Evolutionary conservation across 257 asterid species (phyloP).

Genomic region (Eucommia ulmoides): DNA sequence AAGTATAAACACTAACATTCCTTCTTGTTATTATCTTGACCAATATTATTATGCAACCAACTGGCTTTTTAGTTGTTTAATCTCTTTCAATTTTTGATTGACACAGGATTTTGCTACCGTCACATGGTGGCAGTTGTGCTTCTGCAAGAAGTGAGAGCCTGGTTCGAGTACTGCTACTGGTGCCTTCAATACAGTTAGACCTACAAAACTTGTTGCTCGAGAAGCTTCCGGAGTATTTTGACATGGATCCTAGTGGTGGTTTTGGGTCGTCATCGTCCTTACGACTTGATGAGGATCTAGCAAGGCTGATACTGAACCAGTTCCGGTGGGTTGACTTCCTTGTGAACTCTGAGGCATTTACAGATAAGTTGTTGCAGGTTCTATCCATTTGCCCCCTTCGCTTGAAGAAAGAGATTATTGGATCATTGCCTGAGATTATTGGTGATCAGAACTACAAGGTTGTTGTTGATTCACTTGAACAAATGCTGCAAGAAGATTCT

Average conservation of each 20-base stretch:
- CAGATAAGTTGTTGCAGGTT: slow-evolving; percentile 62
- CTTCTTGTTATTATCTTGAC: no score
- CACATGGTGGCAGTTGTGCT: slow-evolving; percentile 45
- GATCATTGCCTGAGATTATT: slow-evolving; percentile 69
- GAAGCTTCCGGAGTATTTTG: slow-evolving; percentile 82
- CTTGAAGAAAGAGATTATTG: slow-evolving; percentile 74
- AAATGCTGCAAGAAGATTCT: slow-evolving; percentile 77
- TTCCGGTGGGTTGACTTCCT: slow-evolving; percentile 88
- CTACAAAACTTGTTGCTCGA: slow-evolving; percentile 58
- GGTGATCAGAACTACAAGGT: slow-evolving; percentile 59
- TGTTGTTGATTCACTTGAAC: slow-evolving; percentile 58
- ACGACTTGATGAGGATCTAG: slow-evolving; percentile 56
- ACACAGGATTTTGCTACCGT: slow-evolving; percentile 55
- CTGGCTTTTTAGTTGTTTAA: no score
- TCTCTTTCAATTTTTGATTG: no score
- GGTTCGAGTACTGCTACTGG: slow-evolving; percentile 50
- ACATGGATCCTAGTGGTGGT: slow-evolving; percentile 21
- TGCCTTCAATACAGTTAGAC: slow-evolving; percentile 55
- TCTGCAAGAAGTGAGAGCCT: slow-evolving; percentile 43
- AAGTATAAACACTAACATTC: no score
- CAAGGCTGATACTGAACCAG: slow-evolving; percentile 64
- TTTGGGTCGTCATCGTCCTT: slow-evolving; percentile 22
- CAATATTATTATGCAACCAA: no score
- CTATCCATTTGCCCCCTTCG: slow-evolving; percentile 60
- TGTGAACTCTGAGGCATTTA: slow-evolving; percentile 53